phyloP scores from a whole-genome alignment of 2,329 filamentous ascomycete genomes.

The Venturia asperata region DNA sequence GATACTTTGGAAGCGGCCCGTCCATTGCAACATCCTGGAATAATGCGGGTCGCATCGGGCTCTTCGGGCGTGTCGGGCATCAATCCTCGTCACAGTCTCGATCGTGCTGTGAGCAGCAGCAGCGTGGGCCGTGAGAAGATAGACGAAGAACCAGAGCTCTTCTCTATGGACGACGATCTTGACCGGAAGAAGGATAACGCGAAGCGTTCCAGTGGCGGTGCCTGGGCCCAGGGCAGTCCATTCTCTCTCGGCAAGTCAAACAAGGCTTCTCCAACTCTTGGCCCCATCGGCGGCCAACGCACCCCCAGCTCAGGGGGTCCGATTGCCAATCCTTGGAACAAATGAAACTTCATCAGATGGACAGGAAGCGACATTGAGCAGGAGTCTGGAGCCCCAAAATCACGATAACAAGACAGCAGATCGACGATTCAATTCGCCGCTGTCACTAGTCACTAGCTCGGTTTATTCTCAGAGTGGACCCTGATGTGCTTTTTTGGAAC shows the following conservation, averaged over 20 bases:
- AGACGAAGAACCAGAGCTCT: conserved; percentile 38
- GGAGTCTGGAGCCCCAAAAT: background rate
- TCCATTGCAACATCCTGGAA: conserved; percentile 57
- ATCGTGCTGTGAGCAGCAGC: conserved; percentile 33
- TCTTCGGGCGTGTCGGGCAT: conserved; percentile 28
- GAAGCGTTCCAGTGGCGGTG: conserved; percentile 32
- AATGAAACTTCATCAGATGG: background rate
- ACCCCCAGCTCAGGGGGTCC: conserved; percentile 2
- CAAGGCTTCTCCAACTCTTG: conserved; percentile 30
- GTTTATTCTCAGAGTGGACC: no score
- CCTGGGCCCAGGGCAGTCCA: conserved; percentile 30
- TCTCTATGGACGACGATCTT: conserved; percentile 35
- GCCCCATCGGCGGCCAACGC: conserved; percentile 29
- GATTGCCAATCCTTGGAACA: conserved; percentile 12
- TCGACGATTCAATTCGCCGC: background rate
- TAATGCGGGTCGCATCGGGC: conserved; percentile 37
- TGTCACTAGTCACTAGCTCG: background rate
- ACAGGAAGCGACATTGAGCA: background rate
- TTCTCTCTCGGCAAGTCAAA: conserved; percentile 17
- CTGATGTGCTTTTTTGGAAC: background rate
- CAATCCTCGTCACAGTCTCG: conserved; percentile 28
- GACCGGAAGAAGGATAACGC: conserved; percentile 22
- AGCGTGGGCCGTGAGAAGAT: conserved; percentile 36
- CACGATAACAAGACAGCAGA: background rate
- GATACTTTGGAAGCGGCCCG: conserved; percentile 28